Evolutionary conservation across 75 land plant genomes (phyloP), one percentile per base, ranked within the genome.

Genomic region (Isoetes taiwanensis): DNA sequence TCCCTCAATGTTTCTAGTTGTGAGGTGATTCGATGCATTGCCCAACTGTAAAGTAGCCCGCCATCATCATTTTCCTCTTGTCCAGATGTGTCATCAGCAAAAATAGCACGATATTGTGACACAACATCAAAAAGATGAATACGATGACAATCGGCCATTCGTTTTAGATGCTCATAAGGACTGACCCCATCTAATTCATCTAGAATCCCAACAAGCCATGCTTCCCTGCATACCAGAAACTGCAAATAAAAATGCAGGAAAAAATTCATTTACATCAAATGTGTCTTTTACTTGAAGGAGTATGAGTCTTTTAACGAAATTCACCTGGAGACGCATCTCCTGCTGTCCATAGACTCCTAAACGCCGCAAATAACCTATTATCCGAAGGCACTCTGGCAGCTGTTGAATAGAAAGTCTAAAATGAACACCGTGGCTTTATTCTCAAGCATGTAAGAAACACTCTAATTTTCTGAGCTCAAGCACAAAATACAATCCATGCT

Each of bases 11-110:
- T 73, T 41, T 63, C 70, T 34, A 88, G 69, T 38, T 79, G 86
- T 56, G 70, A 77, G 11, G 83, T 77, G 42, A 93, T 79, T 46
- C 87, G 85, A 63, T 88, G 95, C 90, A 88, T 88, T 35, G 98
- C 81, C 98, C 98, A 93, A 61, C 95, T 88, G 64, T 81, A 93
- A 41, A 93, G 86, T 56, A 93, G 96, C 2, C 90, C 98, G 32
- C 96, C 90, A 72, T 93, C 98, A 72, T 71, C 81, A 55, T 79
- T 81, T 59, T 84, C 98, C 57, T 90, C 97, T 70, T 74, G 87
- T 34, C 97, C 93, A 42, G 98, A 93, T 34, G 85, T 88, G 56
- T 93, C 98, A 73, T 93, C 95, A 34, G 73, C 68, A 61, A 93
- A 93, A 46, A 93, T 93, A 4, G 98, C 98, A 59, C 98, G 66